A percentile compares a stretch with the other conserved stretches of the same genome.
Evolutionary conservation across 2,329 filamentous ascomycete species (phyloP).

Genomic region (Leptographium lundbergii): DNA sequence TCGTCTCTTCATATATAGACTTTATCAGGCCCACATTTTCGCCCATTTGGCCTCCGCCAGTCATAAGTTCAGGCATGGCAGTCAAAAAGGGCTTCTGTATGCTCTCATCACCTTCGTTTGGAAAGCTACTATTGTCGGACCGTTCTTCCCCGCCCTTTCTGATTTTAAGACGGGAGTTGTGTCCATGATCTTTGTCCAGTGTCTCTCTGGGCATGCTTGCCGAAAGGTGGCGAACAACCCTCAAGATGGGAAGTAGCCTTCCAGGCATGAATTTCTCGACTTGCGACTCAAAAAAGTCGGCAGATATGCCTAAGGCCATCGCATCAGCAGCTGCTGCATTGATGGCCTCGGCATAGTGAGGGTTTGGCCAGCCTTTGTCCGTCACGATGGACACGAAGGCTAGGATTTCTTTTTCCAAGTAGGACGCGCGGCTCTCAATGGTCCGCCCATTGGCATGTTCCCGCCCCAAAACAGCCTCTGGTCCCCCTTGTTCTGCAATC

Average conservation of each 20-base stretch:
- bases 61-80: no score
- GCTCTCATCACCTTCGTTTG: not conserved
- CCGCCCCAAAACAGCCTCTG: not conserved
- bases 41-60: not conserved
- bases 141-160: not conserved
- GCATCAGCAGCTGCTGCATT: slow-evolving; percentile 2
- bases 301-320: slow-evolving; percentile 3
- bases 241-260: not conserved
- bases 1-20: not conserved
- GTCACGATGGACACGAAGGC: not conserved
- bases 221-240: not conserved
- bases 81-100: not conserved
- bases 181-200: not conserved
- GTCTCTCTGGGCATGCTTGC: not conserved
- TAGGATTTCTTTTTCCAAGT: not conserved
- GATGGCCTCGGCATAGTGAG: slow-evolving; percentile 1
- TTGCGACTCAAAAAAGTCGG: slow-evolving; percentile 1
- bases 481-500: slow-evolving; percentile 3
- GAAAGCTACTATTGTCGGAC: not conserved
- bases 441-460: not conserved
- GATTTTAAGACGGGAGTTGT: no score
- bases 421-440: not conserved
- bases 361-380: not conserved
- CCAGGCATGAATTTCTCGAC: slow-evolving; percentile 3
- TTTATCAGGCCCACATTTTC: not conserved